Evolutionary conservation across 768 basidiomycete species (phyloP), one percentile per base, ranked within the genome.

Genomic region (Leccinum subgranulosum): DNA sequence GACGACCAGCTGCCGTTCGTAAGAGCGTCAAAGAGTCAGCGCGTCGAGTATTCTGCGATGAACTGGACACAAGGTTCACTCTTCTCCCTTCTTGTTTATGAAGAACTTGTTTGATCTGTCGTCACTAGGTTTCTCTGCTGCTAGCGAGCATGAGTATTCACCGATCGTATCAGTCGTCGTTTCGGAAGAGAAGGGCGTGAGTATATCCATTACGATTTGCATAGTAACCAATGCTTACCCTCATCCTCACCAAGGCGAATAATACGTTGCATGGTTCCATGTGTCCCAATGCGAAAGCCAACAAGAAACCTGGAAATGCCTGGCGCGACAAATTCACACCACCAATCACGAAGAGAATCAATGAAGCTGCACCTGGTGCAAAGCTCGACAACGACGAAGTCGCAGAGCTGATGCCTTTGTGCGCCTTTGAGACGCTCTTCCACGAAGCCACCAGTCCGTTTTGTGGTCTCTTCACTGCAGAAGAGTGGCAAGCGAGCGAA

Each of bases 381-480:
- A 75, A 81, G 27, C 73, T 96, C 27, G 76, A 74, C 1, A 62
- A 79, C 11, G 55, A 60, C 5, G 88, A 95, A 60, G 74, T 84
- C 3, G 74, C 77, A 51, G 78, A 75, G 55, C 75, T 94, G 33
- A 83, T 92, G 69, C 80, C 84, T 3, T 74, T 94, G 46, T 95
- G 94, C 66, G 79, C 90, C 0, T 92, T 94, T 65, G 88, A 93
- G 63, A 88, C 82, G 21, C 77, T 83, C 54, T 81, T 76, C 19
- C 76, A 70, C 49, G 77, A 77, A 52, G 63, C 60, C 25, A 61
- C 73, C 53, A 88, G 87, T 60, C 82, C 81, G 1, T 93, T 90
- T 71, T 96, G 94, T 69, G 70, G 69, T 6, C 66, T 94, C 15
- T 95, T 94, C 71, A 75, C 76, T 0, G 51, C 63, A 14, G 74